Evolutionary conservation across 345 rosid species (phyloP).

Genomic region (Populus euphratica): DNA sequence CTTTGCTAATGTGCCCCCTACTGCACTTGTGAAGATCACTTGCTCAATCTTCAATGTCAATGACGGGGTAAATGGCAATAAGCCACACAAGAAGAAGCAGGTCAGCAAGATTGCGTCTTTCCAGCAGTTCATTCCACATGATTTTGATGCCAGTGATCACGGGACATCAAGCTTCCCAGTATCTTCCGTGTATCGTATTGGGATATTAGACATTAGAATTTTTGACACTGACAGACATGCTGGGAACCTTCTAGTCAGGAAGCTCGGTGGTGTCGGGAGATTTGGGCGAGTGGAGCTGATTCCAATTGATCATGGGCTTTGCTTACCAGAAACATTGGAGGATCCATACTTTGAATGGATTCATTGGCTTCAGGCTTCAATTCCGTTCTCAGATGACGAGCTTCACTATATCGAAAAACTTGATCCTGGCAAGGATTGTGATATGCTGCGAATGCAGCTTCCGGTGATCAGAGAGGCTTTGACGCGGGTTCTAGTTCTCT

Average conservation of each 20-base stretch:
- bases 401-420: slow-evolving; percentile 71
- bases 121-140: slow-evolving; percentile 88
- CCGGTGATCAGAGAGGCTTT: slow-evolving; percentile 97
- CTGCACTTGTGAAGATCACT: slow-evolving; percentile 91
- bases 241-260: slow-evolving; percentile 86
- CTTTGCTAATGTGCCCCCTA: slow-evolving; percentile 90
- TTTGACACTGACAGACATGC: slow-evolving; percentile 95
- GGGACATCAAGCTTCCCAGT: slow-evolving; percentile 98
- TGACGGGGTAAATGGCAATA: slow-evolving; percentile 71
- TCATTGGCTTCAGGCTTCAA: slow-evolving; percentile 99
- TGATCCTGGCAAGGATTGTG: slow-evolving; percentile 63
- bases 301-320: slow-evolving; percentile 98
- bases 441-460: slow-evolving; percentile 72
- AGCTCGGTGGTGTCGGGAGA: slow-evolving; percentile 61
- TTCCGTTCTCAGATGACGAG: slow-evolving; percentile 94
- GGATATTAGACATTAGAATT: slow-evolving; percentile 81
- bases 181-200: slow-evolving; percentile 79
- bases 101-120: slow-evolving; percentile 97
- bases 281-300: slow-evolving; percentile 83
- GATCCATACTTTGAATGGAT: slow-evolving; percentile 99
- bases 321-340: slow-evolving; percentile 91
- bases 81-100: slow-evolving; percentile 51
- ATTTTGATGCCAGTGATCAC: slow-evolving; percentile 93
- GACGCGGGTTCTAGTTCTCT: slow-evolving; percentile 69
- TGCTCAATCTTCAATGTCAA: slow-evolving; percentile 86